These are phyloP conservation scores for Biancaea sappan DNA, from an alignment of 306 rosid genomes.

Conservation along the genomic window DNA sequence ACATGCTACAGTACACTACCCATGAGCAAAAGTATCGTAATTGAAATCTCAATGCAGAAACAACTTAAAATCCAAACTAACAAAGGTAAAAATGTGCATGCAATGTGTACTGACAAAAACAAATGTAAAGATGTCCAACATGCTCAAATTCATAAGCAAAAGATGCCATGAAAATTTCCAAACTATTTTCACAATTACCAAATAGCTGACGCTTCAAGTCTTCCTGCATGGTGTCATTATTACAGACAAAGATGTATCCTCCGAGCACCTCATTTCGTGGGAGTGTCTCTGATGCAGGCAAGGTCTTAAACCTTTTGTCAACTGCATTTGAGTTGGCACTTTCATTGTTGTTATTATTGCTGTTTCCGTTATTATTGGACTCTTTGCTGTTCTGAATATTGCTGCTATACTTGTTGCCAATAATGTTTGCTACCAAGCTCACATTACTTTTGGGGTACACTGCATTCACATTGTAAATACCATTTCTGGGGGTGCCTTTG, in stretches of 20 bases:
- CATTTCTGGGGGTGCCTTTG: conserved; percentile 69
- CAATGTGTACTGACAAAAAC: background rate
- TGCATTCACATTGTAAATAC: conserved; percentile 66
- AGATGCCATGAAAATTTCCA: background rate
- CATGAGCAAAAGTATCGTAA: background rate
- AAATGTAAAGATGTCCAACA: background rate
- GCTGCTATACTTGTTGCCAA: conserved; percentile 61
- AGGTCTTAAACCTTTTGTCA: conserved; percentile 97
- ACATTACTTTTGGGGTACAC: conserved; percentile 77
- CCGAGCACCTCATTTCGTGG: conserved; percentile 99
- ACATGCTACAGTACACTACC: background rate
- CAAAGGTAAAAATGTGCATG: background rate
- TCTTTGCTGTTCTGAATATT: conserved; percentile 73
- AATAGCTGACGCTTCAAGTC: conserved; percentile 94
- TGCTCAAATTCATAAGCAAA: background rate
- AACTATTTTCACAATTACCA: conserved; percentile 50
- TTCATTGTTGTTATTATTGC: conserved; percentile 52
- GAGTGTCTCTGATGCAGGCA: conserved; percentile 96
- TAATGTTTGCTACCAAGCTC: conserved; percentile 57
- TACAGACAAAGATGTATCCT: conserved; percentile 97
- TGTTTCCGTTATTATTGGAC: conserved; percentile 47
- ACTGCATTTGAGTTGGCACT: conserved; percentile 47
- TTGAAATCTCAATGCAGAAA: background rate
- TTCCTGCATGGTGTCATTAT: conserved; percentile 99
- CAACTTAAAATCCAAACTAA: background rate